Evolutionary conservation across 2,329 filamentous ascomycete species (phyloP).

Genomic region (Meredithiella fracta): DNA sequence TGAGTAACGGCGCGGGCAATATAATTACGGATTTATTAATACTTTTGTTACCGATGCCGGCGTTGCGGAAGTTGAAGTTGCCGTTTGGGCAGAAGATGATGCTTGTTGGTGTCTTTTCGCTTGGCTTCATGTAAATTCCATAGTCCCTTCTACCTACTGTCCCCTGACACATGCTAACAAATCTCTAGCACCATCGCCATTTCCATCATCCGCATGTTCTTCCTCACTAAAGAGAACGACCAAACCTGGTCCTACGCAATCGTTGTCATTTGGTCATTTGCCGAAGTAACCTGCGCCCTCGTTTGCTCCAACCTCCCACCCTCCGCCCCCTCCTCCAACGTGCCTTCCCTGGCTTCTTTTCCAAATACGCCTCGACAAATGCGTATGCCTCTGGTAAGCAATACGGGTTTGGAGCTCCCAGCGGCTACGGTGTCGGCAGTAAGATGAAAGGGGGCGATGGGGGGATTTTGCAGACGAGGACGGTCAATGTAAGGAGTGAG

Average conservation of each 20-base stretch:
- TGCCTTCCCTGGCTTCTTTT: constrained; percentile 8
- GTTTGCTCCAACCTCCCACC: constrained; percentile 25
- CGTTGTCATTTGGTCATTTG: constrained; percentile 23
- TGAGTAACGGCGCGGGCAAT: constrained; percentile 22
- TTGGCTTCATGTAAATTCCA: constrained; percentile 21
- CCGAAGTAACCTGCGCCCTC: constrained; percentile 25
- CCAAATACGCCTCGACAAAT: constrained; percentile 3
- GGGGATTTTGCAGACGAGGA: constrained; percentile 9
- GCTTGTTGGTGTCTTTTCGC: constrained; percentile 19
- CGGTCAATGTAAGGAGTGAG: constrained; percentile 9
- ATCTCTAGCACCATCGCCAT: constrained; percentile 20
- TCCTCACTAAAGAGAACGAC: constrained; percentile 19
- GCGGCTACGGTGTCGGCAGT: constrained; percentile 2
- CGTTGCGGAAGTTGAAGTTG: constrained; percentile 23
- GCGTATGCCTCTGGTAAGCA: constrained; percentile 1
- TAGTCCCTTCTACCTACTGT: not conserved
- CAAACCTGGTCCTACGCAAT: constrained; percentile 21
- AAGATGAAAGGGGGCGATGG: not conserved
- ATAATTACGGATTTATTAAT: constrained; percentile 23
- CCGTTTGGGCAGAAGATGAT: constrained; percentile 19
- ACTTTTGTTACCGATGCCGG: constrained; percentile 24
- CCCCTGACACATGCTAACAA: not conserved
- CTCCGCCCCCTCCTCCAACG: constrained; percentile 20
- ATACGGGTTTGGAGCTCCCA: not conserved
- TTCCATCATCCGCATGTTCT: constrained; percentile 21